Evolutionary conservation across 2,329 filamentous ascomycete species (phyloP).

Genomic region (Penicillium sp.): DNA sequence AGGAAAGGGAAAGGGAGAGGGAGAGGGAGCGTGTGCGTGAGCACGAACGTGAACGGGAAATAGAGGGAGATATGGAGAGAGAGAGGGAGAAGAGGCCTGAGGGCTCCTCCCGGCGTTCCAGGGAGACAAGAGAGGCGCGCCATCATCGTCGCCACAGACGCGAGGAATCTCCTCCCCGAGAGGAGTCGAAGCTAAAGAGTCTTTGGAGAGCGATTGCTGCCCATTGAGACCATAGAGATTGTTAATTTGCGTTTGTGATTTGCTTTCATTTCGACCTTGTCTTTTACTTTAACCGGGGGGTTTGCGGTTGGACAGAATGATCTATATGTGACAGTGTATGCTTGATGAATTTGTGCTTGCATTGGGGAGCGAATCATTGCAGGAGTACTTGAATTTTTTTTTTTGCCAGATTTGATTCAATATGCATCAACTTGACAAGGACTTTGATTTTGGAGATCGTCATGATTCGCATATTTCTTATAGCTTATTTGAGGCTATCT

Average conservation of each 20-base stretch:
- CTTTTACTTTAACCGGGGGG: conserved; percentile 6
- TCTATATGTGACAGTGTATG: conserved; percentile 9
- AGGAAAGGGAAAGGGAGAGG: neutral
- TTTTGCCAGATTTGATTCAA: conserved; percentile 10
- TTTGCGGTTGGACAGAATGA: conserved; percentile 9
- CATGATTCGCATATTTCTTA: neutral
- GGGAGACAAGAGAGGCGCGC: conserved; percentile 14
- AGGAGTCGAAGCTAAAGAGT: conserved; percentile 26
- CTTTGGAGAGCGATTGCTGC: conserved; percentile 26
- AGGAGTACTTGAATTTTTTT: conserved; percentile 15
- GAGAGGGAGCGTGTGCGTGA: conserved; percentile 7
- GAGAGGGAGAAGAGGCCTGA: conserved; percentile 8
- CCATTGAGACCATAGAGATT: conserved; percentile 14
- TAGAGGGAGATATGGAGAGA: conserved; percentile 10
- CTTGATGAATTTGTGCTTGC: conserved; percentile 13
- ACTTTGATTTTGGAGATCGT: neutral
- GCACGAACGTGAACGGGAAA: conserved; percentile 12
- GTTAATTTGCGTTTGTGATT: neutral
- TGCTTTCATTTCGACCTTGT: conserved; percentile 10
- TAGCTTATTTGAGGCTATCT: neutral
- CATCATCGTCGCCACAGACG: conserved; percentile 22
- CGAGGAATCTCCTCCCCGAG: conserved; percentile 23
- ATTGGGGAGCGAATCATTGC: conserved; percentile 21
- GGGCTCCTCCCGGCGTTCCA: conserved; percentile 19
- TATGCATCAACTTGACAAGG: conserved; percentile 1